Conservation (phyloP, 2,329 filamentous ascomycete genomes). For the Aspergillus quadrilineatus region DNA sequence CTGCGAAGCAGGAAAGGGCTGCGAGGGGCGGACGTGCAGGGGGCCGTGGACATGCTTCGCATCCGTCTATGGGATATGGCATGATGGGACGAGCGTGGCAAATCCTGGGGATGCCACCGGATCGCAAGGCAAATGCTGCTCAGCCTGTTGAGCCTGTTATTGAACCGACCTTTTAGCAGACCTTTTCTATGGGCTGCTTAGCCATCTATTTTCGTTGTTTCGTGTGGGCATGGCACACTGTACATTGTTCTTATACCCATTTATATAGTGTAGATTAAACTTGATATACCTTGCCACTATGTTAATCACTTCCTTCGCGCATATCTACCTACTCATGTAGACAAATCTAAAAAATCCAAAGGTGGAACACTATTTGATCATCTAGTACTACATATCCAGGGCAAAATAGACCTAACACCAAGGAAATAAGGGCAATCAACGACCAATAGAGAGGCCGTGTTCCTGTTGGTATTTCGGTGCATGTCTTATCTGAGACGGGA, state of each 20-base stretch:
- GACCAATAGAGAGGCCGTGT: conserved; percentile 9
- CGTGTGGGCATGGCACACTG: background rate
- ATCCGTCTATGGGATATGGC: conserved; percentile 35
- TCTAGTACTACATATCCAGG: conserved; percentile 18
- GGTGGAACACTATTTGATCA: too few relatives aligned
- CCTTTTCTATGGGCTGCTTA: background rate
- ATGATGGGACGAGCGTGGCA: conserved; percentile 45
- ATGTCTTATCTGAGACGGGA: background rate
- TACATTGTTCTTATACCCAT: conserved; percentile 2
- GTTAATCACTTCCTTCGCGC: background rate
- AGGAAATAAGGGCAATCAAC: conserved; percentile 20
- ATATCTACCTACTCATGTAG: too few relatives aligned
- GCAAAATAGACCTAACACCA: conserved; percentile 27
- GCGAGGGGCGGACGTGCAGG: conserved; percentile 26
- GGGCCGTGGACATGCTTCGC: conserved; percentile 23
- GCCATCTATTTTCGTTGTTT: background rate
- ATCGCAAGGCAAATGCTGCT: conserved; percentile 24
- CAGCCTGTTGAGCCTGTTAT: conserved; percentile 19
- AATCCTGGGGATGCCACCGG: conserved; percentile 41
- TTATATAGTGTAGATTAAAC: background rate
- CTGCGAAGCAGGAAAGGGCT: conserved; percentile 34
- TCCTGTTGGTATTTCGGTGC: conserved; percentile 4
- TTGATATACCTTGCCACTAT: background rate
- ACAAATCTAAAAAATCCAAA: too few relatives aligned
- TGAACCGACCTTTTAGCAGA: conserved; percentile 10